Base-by-base conservation (phyloP, 2,329 filamentous ascomycete genomes). In the Nothopassalora personata region DNA sequence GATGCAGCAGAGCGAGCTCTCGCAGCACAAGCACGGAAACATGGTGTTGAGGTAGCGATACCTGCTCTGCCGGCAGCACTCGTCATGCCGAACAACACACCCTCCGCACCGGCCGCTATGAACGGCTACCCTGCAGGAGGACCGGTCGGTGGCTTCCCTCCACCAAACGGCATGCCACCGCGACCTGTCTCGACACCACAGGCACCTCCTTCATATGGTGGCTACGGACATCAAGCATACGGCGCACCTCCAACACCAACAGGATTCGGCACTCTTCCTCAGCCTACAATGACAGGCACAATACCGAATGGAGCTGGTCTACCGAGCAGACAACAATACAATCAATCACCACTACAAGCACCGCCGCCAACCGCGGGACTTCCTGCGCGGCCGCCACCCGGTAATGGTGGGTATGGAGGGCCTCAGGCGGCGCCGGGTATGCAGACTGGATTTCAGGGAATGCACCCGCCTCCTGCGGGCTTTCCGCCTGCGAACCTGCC, bases 1-100 rank as follows among this genome's bases (percentile, higher is more conserved):
- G 94, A 99, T 73, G 84, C 91, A 68, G 94, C 94, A 31, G 94
- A 99, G 77, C 83, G 94, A 70, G 89, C 91, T 79, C 84, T 99
- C 50, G 94, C 94, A 31, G 87, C 89, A 30, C 90, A 97, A 76
- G 94, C 92, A 58, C 93, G 93, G 77, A 93, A 92, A 73, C 90
- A 97, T 74, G 96, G 96, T 70, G 89, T 99, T 61, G 85, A 91
- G 54, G 89, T 91, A 36, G 88, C 91, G 65, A 83, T 86, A 2
- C 89, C 92, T 70, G 84, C 87, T 23, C 77, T 94, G 54, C 89
- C 90, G 1, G 83, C 89, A 4, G 88, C 86, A 60, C 86, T 95
- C 66, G 83, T 92, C 67, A 79, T 76, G 52, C 73, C 72, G 1
- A 67, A 73, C 19, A 59, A 66, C 58, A 64, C 73, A 28, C 70